Evolutionary conservation across 495 filamentous ascomycete species (phyloP).

Genomic region (Evansstolkia leycettana): DNA sequence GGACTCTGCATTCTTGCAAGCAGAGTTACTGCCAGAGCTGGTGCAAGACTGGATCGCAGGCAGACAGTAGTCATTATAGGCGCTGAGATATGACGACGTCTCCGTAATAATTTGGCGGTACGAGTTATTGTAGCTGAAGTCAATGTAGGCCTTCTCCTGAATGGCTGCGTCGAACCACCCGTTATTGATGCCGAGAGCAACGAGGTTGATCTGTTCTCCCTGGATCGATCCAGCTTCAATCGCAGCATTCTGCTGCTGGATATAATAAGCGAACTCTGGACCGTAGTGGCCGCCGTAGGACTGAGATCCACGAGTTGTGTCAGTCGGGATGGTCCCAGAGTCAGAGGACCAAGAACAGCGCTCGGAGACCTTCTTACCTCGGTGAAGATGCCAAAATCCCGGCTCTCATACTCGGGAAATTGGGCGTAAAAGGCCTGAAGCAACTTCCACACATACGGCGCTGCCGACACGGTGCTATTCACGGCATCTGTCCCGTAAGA

Average conservation of each 20-base stretch:
- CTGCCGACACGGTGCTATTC: conserved; percentile 36
- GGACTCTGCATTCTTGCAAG: no score
- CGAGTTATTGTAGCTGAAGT: conserved; percentile 39
- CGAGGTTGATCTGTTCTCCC: conserved; percentile 38
- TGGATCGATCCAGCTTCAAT: conserved; percentile 22
- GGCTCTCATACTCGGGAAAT: conserved; percentile 40
- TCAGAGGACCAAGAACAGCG: background rate
- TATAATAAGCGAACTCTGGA: conserved; percentile 40
- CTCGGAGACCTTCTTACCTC: conserved; percentile 7
- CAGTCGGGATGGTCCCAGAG: background rate
- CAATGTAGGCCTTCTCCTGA: conserved; percentile 39
- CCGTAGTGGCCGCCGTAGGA: conserved; percentile 46
- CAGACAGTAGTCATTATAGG: no score
- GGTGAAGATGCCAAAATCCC: conserved; percentile 42
- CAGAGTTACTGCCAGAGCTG: no score
- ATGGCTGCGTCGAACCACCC: conserved; percentile 39
- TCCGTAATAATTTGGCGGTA: conserved; percentile 36
- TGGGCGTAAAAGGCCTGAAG: conserved; percentile 42
- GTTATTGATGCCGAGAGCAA: conserved; percentile 46
- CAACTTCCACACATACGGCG: conserved; percentile 41
- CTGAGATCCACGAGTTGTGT: conserved; percentile 6
- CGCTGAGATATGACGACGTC: no score
- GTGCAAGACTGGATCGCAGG: no score
- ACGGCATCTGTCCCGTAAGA: conserved; percentile 39
- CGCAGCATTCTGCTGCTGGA: conserved; percentile 37